Base-by-base conservation (phyloP, 2,329 filamentous ascomycete species). In the Parascedosporium putredinis region DNA sequence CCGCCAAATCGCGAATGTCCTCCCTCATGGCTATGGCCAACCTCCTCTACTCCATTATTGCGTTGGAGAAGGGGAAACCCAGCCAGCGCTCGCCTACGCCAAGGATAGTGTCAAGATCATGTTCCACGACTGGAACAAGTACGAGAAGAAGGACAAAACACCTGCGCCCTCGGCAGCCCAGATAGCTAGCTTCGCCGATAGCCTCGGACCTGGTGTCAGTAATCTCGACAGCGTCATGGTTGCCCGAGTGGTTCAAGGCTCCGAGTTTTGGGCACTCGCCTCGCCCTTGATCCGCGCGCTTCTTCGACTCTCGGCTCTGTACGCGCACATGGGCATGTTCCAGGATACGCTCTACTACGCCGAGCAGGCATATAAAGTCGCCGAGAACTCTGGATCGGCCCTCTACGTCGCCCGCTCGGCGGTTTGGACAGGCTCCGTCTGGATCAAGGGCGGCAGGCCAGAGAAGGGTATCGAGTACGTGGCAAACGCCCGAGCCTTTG, bases 301-400 rank as follows among this genome's bases (percentile, higher is more conserved):
- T 12, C 67, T 83, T 52, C 83, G 89, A 51, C 76, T 95, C 3
- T 88, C 88, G 0, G 76, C 77, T 3, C 71, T 95, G 1, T 95
- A 90, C 57, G 81, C 85, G 1, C 84, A 95, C 55, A 78, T 93
- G 54, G 93, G 93, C 24, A 78, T 95, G 66, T 88, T 89, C 55
- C 83, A 88, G 53, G 91, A 97, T 62, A 91, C 91, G 2, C 69
- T 91, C 1, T 93, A 90, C 62, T 94, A 95, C 57, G 83, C 85
- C 1, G 85, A 96, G 56, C 86, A 93, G 58, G 89, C 89, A 0
- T 73, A 84, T 49, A 88, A 85, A 58, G 78, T 95, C 52, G 87
- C 87, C 20, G 74, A 76, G 52, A 79, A 76, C n/a, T 78, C 86
- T 7, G 71, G 76, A 45, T 82, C 85, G 0, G 72, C 76, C 31